Evolutionary conservation across 2,329 filamentous ascomycete species (phyloP).

Genomic region (Ophiostoma fasciatum): DNA sequence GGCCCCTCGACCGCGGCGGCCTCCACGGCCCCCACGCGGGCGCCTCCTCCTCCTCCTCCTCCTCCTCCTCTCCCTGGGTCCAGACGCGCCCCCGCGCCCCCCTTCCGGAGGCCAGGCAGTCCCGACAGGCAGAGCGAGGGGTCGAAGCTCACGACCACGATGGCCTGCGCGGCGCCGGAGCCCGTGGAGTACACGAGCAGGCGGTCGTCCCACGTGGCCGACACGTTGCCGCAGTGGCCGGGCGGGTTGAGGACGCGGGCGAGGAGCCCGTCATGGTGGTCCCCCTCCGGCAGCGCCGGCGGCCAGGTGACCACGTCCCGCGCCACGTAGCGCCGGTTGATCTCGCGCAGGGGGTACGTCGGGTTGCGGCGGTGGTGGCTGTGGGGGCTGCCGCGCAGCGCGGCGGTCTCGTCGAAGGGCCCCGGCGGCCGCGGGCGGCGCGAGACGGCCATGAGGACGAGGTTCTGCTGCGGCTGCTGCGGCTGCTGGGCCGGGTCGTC

Average conservation of each 20-base stretch:
- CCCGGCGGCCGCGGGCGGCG: slow-evolving; percentile 21
- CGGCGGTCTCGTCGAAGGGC: slow-evolving; percentile 2
- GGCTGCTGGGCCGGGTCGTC: slow-evolving; percentile 13
- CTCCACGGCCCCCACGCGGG: too few species aligned
- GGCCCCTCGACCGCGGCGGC: too few species aligned
- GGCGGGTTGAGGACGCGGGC: slow-evolving; percentile 26
- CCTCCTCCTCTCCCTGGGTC: too few species aligned
- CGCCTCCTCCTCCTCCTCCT: too few species aligned
- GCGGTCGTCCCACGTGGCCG: slow-evolving; percentile 30
- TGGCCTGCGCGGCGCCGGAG: slow-evolving; percentile 13
- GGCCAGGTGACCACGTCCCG: slow-evolving; percentile 21
- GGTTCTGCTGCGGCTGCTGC: too few species aligned
- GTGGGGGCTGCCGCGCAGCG: not conserved
- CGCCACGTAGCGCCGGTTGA: slow-evolving; percentile 14
- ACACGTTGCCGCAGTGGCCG: slow-evolving; percentile 19
- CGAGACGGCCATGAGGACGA: slow-evolving; percentile 31
- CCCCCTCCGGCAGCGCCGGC: slow-evolving; percentile 2
- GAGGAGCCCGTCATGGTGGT: slow-evolving; percentile 21
- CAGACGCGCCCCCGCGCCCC: too few species aligned
- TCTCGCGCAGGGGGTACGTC: slow-evolving; percentile 12
- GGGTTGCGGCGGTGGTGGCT: not conserved
- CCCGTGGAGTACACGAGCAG: slow-evolving; percentile 30
- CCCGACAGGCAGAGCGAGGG: slow-evolving; percentile 13
- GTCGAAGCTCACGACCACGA: slow-evolving; percentile 30
- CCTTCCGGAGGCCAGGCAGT: too few species aligned